A percentile compares a stretch with the other conserved stretches of the same genome.
Evolutionary conservation across 768 basidiomycete species (phyloP).

Genomic region (Macrolepiota fuliginosa): DNA sequence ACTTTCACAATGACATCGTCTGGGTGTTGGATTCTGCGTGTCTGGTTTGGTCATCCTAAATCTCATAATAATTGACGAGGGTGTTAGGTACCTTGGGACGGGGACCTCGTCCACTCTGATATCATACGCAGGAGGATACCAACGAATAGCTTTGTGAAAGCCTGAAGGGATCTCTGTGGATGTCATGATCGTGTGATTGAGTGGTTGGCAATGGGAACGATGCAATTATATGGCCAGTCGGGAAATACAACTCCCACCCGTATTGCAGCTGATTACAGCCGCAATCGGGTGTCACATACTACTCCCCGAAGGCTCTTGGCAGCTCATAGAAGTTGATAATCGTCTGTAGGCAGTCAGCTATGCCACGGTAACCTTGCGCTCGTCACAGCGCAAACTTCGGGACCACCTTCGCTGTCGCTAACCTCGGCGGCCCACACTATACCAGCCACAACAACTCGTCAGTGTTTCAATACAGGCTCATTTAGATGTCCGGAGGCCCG

Average conservation of each 20-base stretch:
- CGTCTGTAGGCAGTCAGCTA: not conserved
- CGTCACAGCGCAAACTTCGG: no score
- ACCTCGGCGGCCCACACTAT: no score
- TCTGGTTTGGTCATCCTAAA: not conserved
- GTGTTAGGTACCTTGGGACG: slow-evolving; percentile 41
- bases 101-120: slow-evolving; percentile 65
- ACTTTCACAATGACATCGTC: slow-evolving; percentile 82
- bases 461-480: no score
- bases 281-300: not conserved
- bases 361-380: not conserved
- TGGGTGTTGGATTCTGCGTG: slow-evolving; percentile 57
- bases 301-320: no score
- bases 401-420: no score
- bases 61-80: not conserved
- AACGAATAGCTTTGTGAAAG: slow-evolving; percentile 48
- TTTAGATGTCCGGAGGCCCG: no score
- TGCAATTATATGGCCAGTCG: not conserved
- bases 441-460: no score
- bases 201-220: not conserved
- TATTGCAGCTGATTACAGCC: slow-evolving; percentile 9
- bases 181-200: slow-evolving; percentile 6
- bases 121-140: slow-evolving; percentile 68
- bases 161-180: slow-evolving; percentile 13
- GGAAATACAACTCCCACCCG: not conserved
- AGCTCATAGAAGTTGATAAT: no score